Conservation (phyloP, 768 basidiomycete genomes). For the Leccinellum albellum region DNA sequence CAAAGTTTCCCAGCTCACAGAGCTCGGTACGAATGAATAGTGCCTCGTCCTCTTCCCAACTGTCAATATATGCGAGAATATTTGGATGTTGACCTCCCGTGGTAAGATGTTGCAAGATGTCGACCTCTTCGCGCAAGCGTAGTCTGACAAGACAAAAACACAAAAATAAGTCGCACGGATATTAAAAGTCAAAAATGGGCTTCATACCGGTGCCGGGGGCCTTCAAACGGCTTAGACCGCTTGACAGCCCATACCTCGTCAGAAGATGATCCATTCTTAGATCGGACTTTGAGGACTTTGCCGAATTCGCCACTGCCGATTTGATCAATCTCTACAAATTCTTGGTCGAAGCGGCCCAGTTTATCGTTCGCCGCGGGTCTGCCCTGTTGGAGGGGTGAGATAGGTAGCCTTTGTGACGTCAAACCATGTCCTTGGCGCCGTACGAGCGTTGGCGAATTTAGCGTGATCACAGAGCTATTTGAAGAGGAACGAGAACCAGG, state of each 20-base stretch:
- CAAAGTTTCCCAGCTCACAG: conserved; percentile 90
- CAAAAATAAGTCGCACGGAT: conserved; percentile 17
- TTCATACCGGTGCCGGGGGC: conserved; percentile 80
- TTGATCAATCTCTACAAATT: conserved; percentile 76
- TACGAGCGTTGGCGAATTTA: conserved; percentile 45
- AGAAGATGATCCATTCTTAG: conserved; percentile 52
- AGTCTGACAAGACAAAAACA: conserved; percentile 41
- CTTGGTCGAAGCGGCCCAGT: conserved; percentile 69
- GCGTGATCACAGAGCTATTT: conserved; percentile 42
- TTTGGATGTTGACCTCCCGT: conserved; percentile 58
- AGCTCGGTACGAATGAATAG: conserved; percentile 93
- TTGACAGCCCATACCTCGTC: conserved; percentile 79
- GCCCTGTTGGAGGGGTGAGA: conserved; percentile 18
- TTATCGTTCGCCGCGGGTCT: conserved; percentile 45
- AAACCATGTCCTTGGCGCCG: conserved; percentile 30
- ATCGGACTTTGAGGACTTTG: conserved; percentile 79
- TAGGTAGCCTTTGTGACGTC: conserved; percentile 22
- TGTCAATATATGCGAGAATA: conserved; percentile 85
- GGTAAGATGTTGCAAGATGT: conserved; percentile 77
- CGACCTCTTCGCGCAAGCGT: conserved; percentile 91
- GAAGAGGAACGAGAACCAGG: conserved; percentile 59
- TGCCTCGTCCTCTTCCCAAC: conserved; percentile 90
- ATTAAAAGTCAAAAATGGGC: conserved; percentile 12
- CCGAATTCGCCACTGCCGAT: conserved; percentile 94
- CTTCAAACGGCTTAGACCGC: conserved; percentile 90